Base-by-base conservation (phyloP, 306 rosid genomes). In the Rubus idaeus region DNA sequence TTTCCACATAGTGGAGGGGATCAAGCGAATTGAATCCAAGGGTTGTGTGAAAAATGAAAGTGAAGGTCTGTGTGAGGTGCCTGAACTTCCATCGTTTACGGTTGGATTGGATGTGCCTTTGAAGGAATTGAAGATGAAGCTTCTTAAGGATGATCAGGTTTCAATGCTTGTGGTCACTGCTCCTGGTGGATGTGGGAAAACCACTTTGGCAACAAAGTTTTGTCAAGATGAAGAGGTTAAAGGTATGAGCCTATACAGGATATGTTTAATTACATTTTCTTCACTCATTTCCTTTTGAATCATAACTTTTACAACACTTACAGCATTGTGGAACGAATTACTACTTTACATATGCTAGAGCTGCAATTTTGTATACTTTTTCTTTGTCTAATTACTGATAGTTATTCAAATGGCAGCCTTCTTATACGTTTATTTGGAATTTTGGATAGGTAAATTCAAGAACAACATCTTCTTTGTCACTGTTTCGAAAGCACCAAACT, bases 161-260 rank as follows among this genome's bases (percentile, higher is more conserved):
- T 73, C 87, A 0, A 78, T 84, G 73, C 49, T 79, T 52, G 83
- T 83, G 3, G 51, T 91, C 13, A 85, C 93, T 3, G 90, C 88
- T 21, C 51, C 84, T 0, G 84, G 67, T 16, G 96, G 93, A 49
- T 81, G 81, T 0, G 91, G 93, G 49, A 91, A 89, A 81, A 79
- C 91, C 7, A 83, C 96, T 0, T 79, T 91, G 71, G 91, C 80
- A 9, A 77, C 69, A 40, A 78, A 1, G 75, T 68, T 91, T n/a
- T 89, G 89, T 56, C 79, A 75, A 65, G 88, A 89, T 14, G 52
- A 71, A 8, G 30, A 86, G 16, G 82, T 86, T 5, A 68, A 46
- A 81, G 91, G 91, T 30, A 30, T 30, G 35, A 30, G 35, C 2
- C 35, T 30, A 30, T 30, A 30, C 35, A 30, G 1, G 35, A 30